phyloP scores from a whole-genome alignment of 192 early-diverging fungal species.

The Chytriomyces hyalinus region DNA sequence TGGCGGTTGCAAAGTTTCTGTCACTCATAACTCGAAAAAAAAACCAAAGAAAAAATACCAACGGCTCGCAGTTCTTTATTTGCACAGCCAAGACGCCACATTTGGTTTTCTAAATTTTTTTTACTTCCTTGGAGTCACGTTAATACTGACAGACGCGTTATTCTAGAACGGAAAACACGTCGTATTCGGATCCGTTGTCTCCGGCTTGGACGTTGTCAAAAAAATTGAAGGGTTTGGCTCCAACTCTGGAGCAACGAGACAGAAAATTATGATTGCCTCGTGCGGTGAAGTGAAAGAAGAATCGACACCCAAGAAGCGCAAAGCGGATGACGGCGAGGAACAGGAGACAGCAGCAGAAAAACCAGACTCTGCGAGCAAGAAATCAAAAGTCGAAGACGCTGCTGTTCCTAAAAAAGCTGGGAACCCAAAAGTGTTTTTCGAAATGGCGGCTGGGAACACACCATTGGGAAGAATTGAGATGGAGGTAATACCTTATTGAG shows the following conservation, averaged over 20 bases:
- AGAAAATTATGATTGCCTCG: slow-evolving; percentile 23
- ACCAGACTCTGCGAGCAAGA: too few relatives aligned
- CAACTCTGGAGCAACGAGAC: slow-evolving; percentile 31
- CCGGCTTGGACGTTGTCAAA: slow-evolving; percentile 65
- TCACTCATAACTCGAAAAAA: too few relatives aligned
- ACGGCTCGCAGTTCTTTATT: slow-evolving; percentile 76
- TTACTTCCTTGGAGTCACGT: too few relatives aligned
- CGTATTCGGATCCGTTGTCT: slow-evolving; percentile 54
- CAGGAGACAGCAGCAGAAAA: too few relatives aligned
- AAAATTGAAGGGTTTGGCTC: slow-evolving; percentile 54
- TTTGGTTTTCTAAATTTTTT: slow-evolving; percentile 43
- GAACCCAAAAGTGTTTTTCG: slow-evolving; percentile 72
- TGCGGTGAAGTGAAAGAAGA: slow-evolving; percentile 17
- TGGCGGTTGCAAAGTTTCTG: too few relatives aligned
- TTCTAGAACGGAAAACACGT: slow-evolving; percentile 48
- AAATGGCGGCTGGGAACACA: slow-evolving; percentile 58
- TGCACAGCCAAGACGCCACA: slow-evolving; percentile 82
- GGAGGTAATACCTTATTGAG: slow-evolving; percentile 43
- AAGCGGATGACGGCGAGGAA: too few relatives aligned
- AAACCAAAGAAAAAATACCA: slow-evolving; percentile 33
- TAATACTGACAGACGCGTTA: too few relatives aligned
- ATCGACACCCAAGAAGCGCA: too few relatives aligned
- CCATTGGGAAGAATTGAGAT: slow-evolving; percentile 62
- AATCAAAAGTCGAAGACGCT: too few relatives aligned
- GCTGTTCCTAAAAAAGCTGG: too few relatives aligned